Base-by-base conservation (phyloP, 768 basidiomycete genomes). In the Botryobasidium botryosum region DNA sequence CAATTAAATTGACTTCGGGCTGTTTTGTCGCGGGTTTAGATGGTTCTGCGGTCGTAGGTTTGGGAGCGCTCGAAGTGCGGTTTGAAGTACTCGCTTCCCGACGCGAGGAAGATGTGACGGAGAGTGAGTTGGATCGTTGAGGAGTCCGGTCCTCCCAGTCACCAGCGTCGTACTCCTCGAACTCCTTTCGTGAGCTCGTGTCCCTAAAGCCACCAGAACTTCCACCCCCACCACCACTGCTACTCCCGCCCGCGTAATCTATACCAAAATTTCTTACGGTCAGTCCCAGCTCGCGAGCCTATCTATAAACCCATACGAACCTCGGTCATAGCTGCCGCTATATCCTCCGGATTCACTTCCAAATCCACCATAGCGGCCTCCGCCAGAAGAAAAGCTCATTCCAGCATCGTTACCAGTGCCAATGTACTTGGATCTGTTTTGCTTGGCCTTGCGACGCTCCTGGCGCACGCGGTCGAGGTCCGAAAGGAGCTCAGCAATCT, bases 121-220 rank as follows among this genome's bases (percentile, higher is more conserved):
- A 55, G 36, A 67, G 32, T 18, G 65, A 65, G 36, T 63, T 65
- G 49, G 60, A 66, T 43, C 60, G 68, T 50, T 57, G 62, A 4
- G 47, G 26, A 5, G 43, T 10, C 15, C 41, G 37, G 31, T 92
- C 88, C 49, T 96, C 91, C 47, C 87, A 87, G 31, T 69, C 68
- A 2, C 92, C 92, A 10, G 92, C 94, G 52, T 92, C 84, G 60
- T 99, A 99, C 59, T 96, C 91, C 55, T 97, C 91, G 52, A 75
- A 96, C 21, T 72, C 71, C 45, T 67, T 64, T 13, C 74, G 63
- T 32, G 50, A 35, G 1, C 73, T 61, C 6, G 61, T 59, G 49
- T 86, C 82, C 41, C 71, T 66, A 62, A 80, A 84, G 1, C 69
- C 69, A 35, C 68, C 64, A 44, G 68, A 66, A 4, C 47, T 26